A percentile compares a stretch with the other conserved stretches of the same genome.
These are phyloP conservation scores for Tulasnella sp. DNA, from an alignment of 768 basidiomycete genomes.

Conservation along the genomic window DNA sequence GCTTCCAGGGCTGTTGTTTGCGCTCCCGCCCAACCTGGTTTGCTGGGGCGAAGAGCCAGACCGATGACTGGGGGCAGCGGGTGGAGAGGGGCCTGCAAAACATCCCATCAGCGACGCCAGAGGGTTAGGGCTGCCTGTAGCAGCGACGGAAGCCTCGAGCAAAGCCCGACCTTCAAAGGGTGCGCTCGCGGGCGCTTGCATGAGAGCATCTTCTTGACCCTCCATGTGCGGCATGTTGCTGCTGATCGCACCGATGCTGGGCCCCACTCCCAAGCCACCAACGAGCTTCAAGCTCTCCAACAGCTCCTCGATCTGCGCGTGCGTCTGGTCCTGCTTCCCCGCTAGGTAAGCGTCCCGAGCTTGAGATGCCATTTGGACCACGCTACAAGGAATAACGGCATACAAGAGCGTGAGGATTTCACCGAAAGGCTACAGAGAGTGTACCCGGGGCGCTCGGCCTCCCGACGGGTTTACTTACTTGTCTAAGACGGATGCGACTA, in stretches of 20 bases:
- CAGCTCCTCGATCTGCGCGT: slow-evolving; percentile 26
- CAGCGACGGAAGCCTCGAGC: neutral
- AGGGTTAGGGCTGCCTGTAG: neutral
- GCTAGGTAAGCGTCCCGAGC: slow-evolving; percentile 24
- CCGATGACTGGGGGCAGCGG: neutral
- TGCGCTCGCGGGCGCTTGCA: neutral
- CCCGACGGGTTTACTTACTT: slow-evolving; percentile 5
- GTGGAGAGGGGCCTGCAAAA: neutral
- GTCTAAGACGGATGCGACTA: slow-evolving; percentile 25
- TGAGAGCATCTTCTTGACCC: neutral
- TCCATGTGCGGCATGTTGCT: slow-evolving; percentile 11
- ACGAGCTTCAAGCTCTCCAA: slow-evolving; percentile 29
- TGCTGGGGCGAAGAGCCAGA: neutral
- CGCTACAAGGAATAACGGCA: neutral
- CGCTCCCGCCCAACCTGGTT: neutral
- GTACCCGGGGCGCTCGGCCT: too few relatives aligned
- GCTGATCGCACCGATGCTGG: slow-evolving; percentile 11
- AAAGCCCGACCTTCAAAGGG: neutral
- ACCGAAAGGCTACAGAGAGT: too few relatives aligned
- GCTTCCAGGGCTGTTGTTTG: slow-evolving; percentile 10
- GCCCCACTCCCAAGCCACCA: slow-evolving; percentile 23
- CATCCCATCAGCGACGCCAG: neutral
- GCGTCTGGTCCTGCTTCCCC: slow-evolving; percentile 24
- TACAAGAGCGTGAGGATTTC: too few relatives aligned
- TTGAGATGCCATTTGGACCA: slow-evolving; percentile 23